Evolutionary conservation across 2,329 filamentous ascomycete genomes (phyloP).

Genomic region (Thermoascus crustaceus): DNA sequence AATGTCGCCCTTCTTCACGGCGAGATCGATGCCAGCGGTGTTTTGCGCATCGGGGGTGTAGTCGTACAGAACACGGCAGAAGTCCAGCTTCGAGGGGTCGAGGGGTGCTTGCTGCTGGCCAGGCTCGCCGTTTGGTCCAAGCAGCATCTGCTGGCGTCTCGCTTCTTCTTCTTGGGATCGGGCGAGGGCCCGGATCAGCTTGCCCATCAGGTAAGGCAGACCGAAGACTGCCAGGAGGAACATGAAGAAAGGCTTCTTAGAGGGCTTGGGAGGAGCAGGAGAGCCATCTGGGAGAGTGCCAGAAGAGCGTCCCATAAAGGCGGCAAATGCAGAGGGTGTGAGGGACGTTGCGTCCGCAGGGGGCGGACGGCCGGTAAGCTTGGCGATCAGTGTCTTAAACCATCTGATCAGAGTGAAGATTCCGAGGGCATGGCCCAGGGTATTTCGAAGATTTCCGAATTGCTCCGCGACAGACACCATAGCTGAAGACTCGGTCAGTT

Average conservation of each 20-base stretch:
- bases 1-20: constrained; percentile 89
- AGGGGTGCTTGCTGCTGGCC: constrained; percentile 43
- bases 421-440: constrained; percentile 83
- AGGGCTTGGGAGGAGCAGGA: constrained; percentile 61
- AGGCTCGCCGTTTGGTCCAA: constrained; percentile 43
- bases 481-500: constrained; percentile 46
- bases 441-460: constrained; percentile 86
- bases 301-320: constrained; percentile 55
- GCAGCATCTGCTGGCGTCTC: constrained; percentile 42
- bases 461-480: constrained; percentile 99
- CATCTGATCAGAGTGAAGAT: constrained; percentile 95
- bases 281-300: constrained; percentile 56
- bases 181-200: constrained; percentile 79
- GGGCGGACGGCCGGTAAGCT: constrained; percentile 81
- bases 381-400: constrained; percentile 84
- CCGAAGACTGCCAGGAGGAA: constrained; percentile 93
- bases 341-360: constrained; percentile 80
- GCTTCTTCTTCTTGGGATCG: constrained; percentile 74
- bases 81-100: constrained; percentile 87
- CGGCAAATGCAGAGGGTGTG: constrained; percentile 83
- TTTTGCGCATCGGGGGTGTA: constrained; percentile 67
- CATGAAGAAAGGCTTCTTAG: constrained; percentile 91
- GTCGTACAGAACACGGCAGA: constrained; percentile 90
- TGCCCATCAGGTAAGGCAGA: constrained; percentile 92
- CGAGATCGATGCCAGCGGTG: constrained; percentile 70